phyloP scores from a whole-genome alignment of 2,329 filamentous ascomycete species.

The Pseudovirgaria hyperparasitica region DNA sequence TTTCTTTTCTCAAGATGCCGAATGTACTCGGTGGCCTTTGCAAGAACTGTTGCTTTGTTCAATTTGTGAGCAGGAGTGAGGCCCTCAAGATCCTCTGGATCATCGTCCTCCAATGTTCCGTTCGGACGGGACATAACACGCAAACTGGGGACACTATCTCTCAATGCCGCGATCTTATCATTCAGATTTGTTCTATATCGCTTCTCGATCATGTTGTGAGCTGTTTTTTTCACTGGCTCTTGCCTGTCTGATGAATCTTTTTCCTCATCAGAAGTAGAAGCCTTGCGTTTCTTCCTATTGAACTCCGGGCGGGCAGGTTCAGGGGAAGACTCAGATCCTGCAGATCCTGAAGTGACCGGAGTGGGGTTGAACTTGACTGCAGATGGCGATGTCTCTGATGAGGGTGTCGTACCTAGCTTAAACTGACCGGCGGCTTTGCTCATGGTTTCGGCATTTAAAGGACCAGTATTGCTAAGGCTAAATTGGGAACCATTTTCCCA shows the following conservation, averaged over 20 bases:
- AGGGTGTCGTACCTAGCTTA: too few relatives aligned
- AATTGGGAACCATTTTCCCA: too few relatives aligned
- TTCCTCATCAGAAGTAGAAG: slow-evolving; percentile 41
- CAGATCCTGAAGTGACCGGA: too few relatives aligned
- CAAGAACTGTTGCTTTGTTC: slow-evolving; percentile 94
- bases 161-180: slow-evolving; percentile 86
- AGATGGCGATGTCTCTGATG: too few relatives aligned
- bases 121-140: slow-evolving; percentile 58
- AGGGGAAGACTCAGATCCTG: slow-evolving; percentile 54
- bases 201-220: slow-evolving; percentile 98
- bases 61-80: slow-evolving; percentile 77
- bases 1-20: slow-evolving; percentile 86
- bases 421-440: too few relatives aligned
- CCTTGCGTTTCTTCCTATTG: slow-evolving; percentile 25
- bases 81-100: slow-evolving; percentile 60
- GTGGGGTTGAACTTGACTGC: too few relatives aligned
- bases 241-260: slow-evolving; percentile 45
- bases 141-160: slow-evolving; percentile 84
- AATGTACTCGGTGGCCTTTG: slow-evolving; percentile 95
- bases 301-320: slow-evolving; percentile 28
- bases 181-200: slow-evolving; percentile 92
- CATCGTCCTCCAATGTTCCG: slow-evolving; percentile 52
- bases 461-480: too few relatives aligned
- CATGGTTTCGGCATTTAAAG: too few relatives aligned
- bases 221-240: slow-evolving; percentile 67